phyloP scores from a whole-genome alignment of 257 asterid genomes.

The Voacanga thouarsii region DNA sequence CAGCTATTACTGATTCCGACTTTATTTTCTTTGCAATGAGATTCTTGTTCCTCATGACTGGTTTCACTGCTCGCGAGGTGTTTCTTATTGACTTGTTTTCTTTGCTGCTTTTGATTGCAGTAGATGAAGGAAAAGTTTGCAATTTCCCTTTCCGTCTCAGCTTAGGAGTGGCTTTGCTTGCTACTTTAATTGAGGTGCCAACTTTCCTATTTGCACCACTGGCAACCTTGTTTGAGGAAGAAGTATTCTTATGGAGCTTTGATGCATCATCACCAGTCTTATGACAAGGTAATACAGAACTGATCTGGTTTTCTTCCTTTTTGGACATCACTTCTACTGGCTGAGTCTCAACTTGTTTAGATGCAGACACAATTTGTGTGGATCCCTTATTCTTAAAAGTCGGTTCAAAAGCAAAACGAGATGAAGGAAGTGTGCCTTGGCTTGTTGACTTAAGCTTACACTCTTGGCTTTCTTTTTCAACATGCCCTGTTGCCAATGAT shows the following conservation, averaged over 20 bases:
- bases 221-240: constrained; percentile 29
- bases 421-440: constrained; percentile 24
- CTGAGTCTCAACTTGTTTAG: constrained; percentile 29
- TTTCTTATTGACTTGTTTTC: constrained; percentile 45
- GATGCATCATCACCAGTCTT: constrained; percentile 21
- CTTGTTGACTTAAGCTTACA: constrained; percentile 16
- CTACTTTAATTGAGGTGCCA: constrained; percentile 35
- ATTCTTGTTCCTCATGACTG: constrained; percentile 58
- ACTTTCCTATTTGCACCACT: constrained; percentile 29
- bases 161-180: constrained; percentile 50
- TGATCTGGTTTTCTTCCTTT: constrained; percentile 32
- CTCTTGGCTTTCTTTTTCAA: constrained; percentile 26
- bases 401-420: constrained; percentile 15
- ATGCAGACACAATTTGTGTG: constrained; percentile 12
- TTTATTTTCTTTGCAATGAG: constrained; percentile 47
- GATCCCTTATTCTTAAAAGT: constrained; percentile 18
- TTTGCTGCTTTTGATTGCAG: constrained; percentile 42
- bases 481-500: constrained; percentile 8
- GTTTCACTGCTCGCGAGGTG: constrained; percentile 51
- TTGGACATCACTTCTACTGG: constrained; percentile 10
- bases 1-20: constrained; percentile 33
- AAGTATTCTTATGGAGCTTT: constrained; percentile 23
- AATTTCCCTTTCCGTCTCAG: constrained; percentile 49
- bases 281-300: constrained; percentile 22
- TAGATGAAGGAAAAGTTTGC: constrained; percentile 49